Conservation (phyloP, 176 grass and related monocot species). For the Oryza rufipogon region DNA sequence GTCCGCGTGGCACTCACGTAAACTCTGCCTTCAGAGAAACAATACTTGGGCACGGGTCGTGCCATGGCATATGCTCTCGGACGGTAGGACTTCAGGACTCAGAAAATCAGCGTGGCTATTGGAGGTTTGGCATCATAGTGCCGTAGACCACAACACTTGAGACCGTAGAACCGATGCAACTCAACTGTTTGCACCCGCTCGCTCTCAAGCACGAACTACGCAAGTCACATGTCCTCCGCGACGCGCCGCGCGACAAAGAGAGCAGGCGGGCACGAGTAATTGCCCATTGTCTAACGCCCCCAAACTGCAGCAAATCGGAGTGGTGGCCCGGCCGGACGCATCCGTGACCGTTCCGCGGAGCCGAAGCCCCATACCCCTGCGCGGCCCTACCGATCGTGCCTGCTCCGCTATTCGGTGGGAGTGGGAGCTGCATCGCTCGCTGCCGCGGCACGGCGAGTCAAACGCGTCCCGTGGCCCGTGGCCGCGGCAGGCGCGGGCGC, state of each 20-base stretch:
- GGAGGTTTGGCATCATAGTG: background rate
- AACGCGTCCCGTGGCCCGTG: conserved; percentile 49
- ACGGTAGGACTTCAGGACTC: conserved; percentile 6
- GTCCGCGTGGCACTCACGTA: background rate
- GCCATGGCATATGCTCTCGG: background rate
- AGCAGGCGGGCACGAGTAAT: background rate
- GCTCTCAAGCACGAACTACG: background rate
- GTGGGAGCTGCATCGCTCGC: background rate
- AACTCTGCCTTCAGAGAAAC: background rate
- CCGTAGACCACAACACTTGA: background rate
- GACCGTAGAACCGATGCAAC: background rate
- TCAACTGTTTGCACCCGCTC: background rate
- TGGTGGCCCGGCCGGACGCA: background rate
- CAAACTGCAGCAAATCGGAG: background rate
- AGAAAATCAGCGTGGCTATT: background rate
- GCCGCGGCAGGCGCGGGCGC: conserved; percentile 11
- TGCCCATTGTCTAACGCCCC: conserved; percentile 20
- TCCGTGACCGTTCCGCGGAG: conserved; percentile 37
- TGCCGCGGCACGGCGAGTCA: conserved; percentile 5
- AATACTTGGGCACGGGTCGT: conserved; percentile 18
- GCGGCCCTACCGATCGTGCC: conserved; percentile 21
- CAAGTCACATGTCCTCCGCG: conserved; percentile 28
- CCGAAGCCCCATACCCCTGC: conserved; percentile 11
- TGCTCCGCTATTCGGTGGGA: background rate
- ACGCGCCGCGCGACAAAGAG: background rate